phyloP scores from a whole-genome alignment of 805 yeast genomes.

The Barnettozyma populi region DNA sequence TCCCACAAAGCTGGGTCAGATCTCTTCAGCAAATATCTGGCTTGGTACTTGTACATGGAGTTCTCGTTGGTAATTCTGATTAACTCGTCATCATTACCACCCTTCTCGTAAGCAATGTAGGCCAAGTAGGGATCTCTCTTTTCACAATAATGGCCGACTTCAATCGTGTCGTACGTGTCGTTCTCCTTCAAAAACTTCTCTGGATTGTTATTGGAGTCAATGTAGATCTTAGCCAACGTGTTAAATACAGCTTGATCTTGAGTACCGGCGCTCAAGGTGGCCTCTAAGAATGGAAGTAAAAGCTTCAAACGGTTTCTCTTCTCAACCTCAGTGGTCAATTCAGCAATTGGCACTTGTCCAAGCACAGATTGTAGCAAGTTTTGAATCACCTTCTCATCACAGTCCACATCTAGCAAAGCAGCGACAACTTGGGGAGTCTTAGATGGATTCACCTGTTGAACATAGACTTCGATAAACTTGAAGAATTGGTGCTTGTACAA shows the following conservation, averaged over 20 bases:
- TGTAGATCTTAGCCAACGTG: conserved; percentile 94
- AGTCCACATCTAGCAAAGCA: conserved; percentile 93
- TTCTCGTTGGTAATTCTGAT: conserved; percentile 92
- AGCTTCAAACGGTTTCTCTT: conserved; percentile 91
- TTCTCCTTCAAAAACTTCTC: conserved; percentile 94
- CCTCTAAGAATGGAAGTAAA: conserved; percentile 87
- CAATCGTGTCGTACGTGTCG: conserved; percentile 81
- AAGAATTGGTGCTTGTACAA: conserved; percentile 93
- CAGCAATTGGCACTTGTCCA: conserved; percentile 91
- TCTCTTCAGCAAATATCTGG: conserved; percentile 86
- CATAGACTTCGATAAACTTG: conserved; percentile 96
- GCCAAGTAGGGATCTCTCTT: conserved; percentile 98
- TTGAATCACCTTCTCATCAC: conserved; percentile 87
- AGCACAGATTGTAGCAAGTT: conserved; percentile 74
- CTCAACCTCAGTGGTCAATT: conserved; percentile 90
- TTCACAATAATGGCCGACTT: conserved; percentile 97
- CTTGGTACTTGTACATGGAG: conserved; percentile 97
- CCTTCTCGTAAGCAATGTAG: conserved; percentile 95
- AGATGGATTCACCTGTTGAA: conserved; percentile 94
- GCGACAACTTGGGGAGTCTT: conserved; percentile 96
- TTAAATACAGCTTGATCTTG: conserved; percentile 90
- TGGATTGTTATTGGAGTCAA: conserved; percentile 95
- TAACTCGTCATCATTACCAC: conserved; percentile 84
- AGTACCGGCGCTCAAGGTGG: conserved; percentile 76
- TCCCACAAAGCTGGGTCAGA: conserved; percentile 85